These are phyloP conservation scores for Scheffersomyces amazonensis DNA, from an alignment of 805 yeast species.

Conservation along the genomic window DNA sequence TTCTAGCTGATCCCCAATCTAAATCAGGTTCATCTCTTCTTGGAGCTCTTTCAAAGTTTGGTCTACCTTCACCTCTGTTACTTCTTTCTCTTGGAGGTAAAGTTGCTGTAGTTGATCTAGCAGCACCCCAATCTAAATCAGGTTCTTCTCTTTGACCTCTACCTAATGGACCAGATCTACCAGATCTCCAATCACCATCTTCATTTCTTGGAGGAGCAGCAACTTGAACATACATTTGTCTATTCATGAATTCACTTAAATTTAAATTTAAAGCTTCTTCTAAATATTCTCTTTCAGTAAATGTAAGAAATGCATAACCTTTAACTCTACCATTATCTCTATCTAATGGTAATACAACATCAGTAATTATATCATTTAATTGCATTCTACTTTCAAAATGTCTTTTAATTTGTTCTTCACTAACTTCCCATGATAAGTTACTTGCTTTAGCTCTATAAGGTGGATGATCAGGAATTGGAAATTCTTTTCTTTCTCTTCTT, in stretches of 20 bases:
- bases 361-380: conserved; percentile 49
- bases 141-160: conserved; percentile 35
- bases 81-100: conserved; percentile 37
- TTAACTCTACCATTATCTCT: conserved; percentile 56
- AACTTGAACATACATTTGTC: conserved; percentile 52
- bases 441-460: conserved; percentile 90
- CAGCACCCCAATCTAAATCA: conserved; percentile 49
- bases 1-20: conserved; percentile 57
- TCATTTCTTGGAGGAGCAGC: conserved; percentile 55
- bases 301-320: conserved; percentile 56
- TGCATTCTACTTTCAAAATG: conserved; percentile 62
- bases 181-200: conserved; percentile 46
- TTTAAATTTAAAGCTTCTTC: conserved; percentile 51
- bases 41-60: conserved; percentile 27
- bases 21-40: conserved; percentile 54
- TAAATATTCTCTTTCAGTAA: conserved; percentile 42
- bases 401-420: conserved; percentile 59
- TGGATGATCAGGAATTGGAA: conserved; percentile 85
- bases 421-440: conserved; percentile 80
- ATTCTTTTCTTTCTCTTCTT: conserved; percentile 59
- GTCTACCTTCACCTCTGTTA: conserved; percentile 26
- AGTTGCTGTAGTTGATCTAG: conserved; percentile 24
- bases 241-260: conserved; percentile 43
- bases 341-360: conserved; percentile 74
- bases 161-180: conserved; percentile 24